Evolutionary conservation across 768 basidiomycete species (phyloP).

Genomic region (Rhizopogon roseolus): DNA sequence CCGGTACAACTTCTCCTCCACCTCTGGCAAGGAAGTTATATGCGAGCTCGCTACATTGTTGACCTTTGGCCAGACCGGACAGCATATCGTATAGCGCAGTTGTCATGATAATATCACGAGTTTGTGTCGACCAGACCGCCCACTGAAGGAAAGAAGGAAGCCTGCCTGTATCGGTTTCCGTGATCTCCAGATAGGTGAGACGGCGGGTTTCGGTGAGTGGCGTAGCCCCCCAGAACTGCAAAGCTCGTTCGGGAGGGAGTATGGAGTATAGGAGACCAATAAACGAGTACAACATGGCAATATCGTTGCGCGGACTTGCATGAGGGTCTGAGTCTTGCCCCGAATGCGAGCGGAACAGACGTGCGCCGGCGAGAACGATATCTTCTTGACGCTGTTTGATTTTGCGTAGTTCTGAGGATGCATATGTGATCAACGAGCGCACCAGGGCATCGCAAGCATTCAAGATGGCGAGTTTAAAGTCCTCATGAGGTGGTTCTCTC

Average conservation of each 20-base stretch:
- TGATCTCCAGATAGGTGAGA: conserved; percentile 50
- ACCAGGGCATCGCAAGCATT: conserved; percentile 67
- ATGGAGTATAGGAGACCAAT: conserved; percentile 76
- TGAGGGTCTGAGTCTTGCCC: conserved; percentile 38
- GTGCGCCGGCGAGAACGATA: conserved; percentile 59
- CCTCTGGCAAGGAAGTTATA: conserved; percentile 86
- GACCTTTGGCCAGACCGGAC: conserved; percentile 75
- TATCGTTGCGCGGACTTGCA: conserved; percentile 67
- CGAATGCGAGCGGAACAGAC: conserved; percentile 45
- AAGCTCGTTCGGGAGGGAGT: conserved; percentile 67
- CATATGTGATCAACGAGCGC: conserved; percentile 66
- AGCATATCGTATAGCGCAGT: conserved; percentile 89
- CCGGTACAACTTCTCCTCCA: conserved; percentile 63
- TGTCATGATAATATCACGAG: conserved; percentile 66
- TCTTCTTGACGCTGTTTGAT: conserved; percentile 92
- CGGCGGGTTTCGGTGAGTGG: conserved; percentile 36
- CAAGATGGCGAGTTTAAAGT: conserved; percentile 50
- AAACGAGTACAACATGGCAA: conserved; percentile 79
- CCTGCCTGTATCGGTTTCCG: conserved; percentile 59
- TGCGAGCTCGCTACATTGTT: conserved; percentile 79
- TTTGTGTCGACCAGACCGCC: conserved; percentile 84
- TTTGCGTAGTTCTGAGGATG: conserved; percentile 76
- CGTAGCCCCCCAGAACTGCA: conserved; percentile 83
- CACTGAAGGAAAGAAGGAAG: conserved; percentile 81
- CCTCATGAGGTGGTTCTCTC: conserved; percentile 35